These are phyloP conservation scores for Xylariaceae sp. DNA, from an alignment of 2,329 filamentous ascomycete species.

Conservation along the genomic window DNA sequence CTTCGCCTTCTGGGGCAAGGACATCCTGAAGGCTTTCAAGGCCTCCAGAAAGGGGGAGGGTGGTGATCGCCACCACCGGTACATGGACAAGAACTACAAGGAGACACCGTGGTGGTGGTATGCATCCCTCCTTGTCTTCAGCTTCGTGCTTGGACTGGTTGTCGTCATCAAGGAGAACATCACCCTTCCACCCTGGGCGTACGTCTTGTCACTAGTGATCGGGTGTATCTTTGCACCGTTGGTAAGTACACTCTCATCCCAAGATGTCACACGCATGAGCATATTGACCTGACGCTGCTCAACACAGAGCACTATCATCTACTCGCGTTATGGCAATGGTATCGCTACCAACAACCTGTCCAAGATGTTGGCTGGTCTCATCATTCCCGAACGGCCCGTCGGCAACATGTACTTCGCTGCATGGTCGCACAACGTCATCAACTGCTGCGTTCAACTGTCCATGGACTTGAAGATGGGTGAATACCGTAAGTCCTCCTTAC, in stretches of 20 bases:
- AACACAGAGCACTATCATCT: constrained; percentile 41
- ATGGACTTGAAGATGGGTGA: constrained; percentile 52
- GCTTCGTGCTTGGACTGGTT: constrained; percentile 38
- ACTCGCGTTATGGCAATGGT: constrained; percentile 46
- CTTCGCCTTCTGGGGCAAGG: constrained; percentile 47
- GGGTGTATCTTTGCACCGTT: constrained; percentile 44
- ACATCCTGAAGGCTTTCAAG: constrained; percentile 40
- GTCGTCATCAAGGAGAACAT: constrained; percentile 38
- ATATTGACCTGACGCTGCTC: constrained; percentile 5
- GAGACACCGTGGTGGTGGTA: constrained; percentile 45
- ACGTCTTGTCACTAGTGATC: constrained; percentile 35
- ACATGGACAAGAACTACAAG: constrained; percentile 46
- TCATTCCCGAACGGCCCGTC: constrained; percentile 41
- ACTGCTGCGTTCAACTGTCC: constrained; percentile 40
- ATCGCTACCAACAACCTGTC: constrained; percentile 52
- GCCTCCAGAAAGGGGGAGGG: constrained; percentile 34
- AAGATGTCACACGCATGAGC: background rate
- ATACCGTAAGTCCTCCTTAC: constrained; percentile 35
- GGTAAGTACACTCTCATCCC: constrained; percentile 21
- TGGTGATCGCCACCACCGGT: constrained; percentile 42
- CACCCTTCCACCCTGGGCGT: constrained; percentile 39
- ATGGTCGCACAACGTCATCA: constrained; percentile 51
- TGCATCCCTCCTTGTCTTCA: constrained; percentile 29
- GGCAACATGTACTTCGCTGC: constrained; percentile 53
- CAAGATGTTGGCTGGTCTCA: constrained; percentile 47